phyloP scores from a whole-genome alignment of 371 early-diverging fungal genomes.

The Funneliformis caledonium region DNA sequence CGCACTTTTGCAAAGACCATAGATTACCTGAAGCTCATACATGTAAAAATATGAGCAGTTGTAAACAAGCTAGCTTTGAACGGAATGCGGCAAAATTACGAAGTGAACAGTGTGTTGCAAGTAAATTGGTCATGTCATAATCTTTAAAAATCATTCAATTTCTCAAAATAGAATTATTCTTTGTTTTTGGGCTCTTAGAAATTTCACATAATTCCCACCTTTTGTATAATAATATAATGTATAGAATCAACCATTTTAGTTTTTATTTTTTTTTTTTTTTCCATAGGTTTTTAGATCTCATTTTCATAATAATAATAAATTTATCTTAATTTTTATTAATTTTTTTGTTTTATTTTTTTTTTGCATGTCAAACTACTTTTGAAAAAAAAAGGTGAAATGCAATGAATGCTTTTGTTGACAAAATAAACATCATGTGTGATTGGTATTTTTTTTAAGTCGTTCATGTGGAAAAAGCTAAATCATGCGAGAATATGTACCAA shows the following conservation, averaged over 20 bases:
- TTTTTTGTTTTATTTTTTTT: no score
- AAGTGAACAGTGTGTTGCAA: slow-evolving; percentile 69
- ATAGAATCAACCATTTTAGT: neutral
- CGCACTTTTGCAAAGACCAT: slow-evolving; percentile 62
- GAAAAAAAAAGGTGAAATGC: no score
- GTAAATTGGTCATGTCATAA: slow-evolving; percentile 54
- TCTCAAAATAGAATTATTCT: neutral
- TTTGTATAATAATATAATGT: neutral
- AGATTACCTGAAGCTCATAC: slow-evolving; percentile 74
- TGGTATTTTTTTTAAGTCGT: no score
- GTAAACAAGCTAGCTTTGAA: slow-evolving; percentile 58
- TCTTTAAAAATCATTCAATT: neutral
- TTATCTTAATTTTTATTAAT: no score
- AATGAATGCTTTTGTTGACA: no score
- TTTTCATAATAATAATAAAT: no score
- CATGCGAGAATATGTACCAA: no score
- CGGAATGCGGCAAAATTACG: slow-evolving; percentile 58
- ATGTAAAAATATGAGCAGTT: slow-evolving; percentile 63
- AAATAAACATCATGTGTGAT: no score
- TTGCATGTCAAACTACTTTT: no score
- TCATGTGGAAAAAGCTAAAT: no score
- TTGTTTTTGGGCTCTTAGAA: neutral
- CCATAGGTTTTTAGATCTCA: no score
- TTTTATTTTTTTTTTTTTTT: no score
- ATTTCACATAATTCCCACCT: neutral